Evolutionary conservation across 768 basidiomycete species (phyloP), one percentile per base, ranked within the genome.

Genomic region (Tylopilus sp.): DNA sequence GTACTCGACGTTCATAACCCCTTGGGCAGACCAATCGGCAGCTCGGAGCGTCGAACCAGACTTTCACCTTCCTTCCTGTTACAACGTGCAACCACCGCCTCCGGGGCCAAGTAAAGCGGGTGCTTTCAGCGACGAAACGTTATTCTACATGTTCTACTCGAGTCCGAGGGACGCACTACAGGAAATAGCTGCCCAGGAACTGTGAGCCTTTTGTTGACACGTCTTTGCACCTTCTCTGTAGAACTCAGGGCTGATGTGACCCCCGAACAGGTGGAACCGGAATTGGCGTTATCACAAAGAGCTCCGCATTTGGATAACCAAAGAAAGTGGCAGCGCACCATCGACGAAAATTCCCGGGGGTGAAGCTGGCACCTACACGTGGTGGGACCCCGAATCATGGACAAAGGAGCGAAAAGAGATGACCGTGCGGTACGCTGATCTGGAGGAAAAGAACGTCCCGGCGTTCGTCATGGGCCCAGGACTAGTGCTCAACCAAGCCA

Each of bases 131-230:
- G 95, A 98, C 70, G 95, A 98, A 72, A 97, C 95, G 16, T 75
- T 98, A 25, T 97, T 98, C 73, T 96, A 92, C 79, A 94, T 96
- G 84, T 98, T 98, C 78, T 98, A 98, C 74, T 85, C 92, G 52
- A 86, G 84, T 71, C 92, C 95, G 52, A 77, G 90, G 64, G 95
- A 98, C 74, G 86, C 87, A 36, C 75, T 96, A 50, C 95, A 98
- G 71, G 94, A 98, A 72, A 82, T 93, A 46, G 95, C 95, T 16
- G 93, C 92, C 43, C 89, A 92, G 68, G 95, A 98, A 76, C 76
- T 98, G 92, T 96, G 72, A 71, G 91, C 85, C 37, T 29, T 51
- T 31, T 50, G 36, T 49, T 56, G 52, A 42, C 56, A 26, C 25
- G 44, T 45, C 21, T 29, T 30, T 33, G 48, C 52, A 60, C 44